A percentile compares a stretch with the other conserved stretches of the same genome.
phyloP scores from a whole-genome alignment of 495 filamentous ascomycete species.

The Neurospora intermedia region DNA sequence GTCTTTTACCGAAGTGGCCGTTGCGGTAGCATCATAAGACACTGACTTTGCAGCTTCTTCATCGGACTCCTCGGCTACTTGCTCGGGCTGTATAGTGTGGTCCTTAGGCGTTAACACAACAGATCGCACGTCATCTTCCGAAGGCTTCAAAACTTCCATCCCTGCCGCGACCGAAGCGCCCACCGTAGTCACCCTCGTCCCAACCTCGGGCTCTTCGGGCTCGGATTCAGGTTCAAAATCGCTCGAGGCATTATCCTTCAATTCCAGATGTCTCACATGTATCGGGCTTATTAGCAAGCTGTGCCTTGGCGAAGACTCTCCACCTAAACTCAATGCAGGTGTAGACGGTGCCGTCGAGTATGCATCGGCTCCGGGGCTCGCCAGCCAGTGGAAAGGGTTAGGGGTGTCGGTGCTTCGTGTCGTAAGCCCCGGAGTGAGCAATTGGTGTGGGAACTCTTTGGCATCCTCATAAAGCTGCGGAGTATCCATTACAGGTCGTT shows the following conservation, averaged over 20 bases:
- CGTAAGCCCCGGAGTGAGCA: slow-evolving; percentile 2
- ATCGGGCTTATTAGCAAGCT: slow-evolving; percentile 23
- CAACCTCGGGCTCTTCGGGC: slow-evolving; percentile 12
- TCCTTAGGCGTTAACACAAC: background rate
- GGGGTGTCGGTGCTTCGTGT: slow-evolving; percentile 3
- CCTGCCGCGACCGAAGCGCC: background rate
- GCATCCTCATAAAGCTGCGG: slow-evolving; percentile 14
- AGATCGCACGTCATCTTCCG: background rate
- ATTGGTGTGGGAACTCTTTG: slow-evolving; percentile 5
- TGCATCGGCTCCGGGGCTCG: slow-evolving; percentile 9
- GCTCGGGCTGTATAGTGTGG: background rate
- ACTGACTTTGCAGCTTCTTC: background rate
- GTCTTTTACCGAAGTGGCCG: background rate
- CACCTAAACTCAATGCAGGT: slow-evolving; percentile 25
- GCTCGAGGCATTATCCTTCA: slow-evolving; percentile 6
- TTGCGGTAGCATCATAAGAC: background rate
- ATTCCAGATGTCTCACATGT: slow-evolving; percentile 7
- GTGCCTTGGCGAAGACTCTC: slow-evolving; percentile 25
- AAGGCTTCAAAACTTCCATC: background rate
- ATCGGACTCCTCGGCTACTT: background rate
- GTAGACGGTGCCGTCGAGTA: slow-evolving; percentile 29
- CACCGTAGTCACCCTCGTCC: background rate
- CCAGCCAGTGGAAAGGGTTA: background rate
- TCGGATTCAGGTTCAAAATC: slow-evolving; percentile 6
- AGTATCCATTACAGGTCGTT: slow-evolving; percentile 16